Conservation (phyloP, 1,139 yeast genomes). For the Protomyces lactucae-debilis region DNA sequence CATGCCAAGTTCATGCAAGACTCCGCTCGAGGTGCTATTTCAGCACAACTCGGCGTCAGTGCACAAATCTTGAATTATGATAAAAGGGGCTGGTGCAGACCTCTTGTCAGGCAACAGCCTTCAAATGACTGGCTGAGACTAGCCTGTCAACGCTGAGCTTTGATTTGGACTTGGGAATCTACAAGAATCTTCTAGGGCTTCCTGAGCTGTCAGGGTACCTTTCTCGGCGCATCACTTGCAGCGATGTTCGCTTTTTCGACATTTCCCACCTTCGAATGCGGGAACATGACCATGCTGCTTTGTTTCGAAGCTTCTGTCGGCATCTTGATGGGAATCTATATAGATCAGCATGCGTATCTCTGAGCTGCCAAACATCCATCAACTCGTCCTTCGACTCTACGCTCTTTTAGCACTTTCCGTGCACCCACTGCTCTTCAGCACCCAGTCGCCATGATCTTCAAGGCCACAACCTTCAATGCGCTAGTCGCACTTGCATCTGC, state of each 20-base stretch:
- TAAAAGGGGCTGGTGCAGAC: neutral
- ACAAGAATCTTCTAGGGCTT: neutral
- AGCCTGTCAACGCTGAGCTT: neutral
- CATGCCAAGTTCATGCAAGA: no score
- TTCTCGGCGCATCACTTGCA: neutral
- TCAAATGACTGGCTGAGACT: neutral
- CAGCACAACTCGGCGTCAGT: neutral
- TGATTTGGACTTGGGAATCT: neutral
- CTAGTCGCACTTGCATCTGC: neutral
- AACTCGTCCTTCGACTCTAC: neutral
- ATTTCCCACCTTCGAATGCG: neutral
- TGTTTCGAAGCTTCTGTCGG: neutral
- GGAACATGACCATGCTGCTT: neutral
- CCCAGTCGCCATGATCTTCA: neutral
- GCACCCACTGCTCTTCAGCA: slow-evolving; percentile 1
- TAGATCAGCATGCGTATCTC: neutral
- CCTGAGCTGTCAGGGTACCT: neutral
- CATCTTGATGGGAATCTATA: neutral
- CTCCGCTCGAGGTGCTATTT: neutral
- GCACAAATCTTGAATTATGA: neutral
- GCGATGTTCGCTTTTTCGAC: neutral
- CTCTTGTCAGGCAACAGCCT: neutral
- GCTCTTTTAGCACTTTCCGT: neutral
- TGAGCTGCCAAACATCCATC: neutral
- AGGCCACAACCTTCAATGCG: neutral